Evolutionary conservation across 768 basidiomycete genomes (phyloP).

Genomic region (Sporobolomyces pararoseus): DNA sequence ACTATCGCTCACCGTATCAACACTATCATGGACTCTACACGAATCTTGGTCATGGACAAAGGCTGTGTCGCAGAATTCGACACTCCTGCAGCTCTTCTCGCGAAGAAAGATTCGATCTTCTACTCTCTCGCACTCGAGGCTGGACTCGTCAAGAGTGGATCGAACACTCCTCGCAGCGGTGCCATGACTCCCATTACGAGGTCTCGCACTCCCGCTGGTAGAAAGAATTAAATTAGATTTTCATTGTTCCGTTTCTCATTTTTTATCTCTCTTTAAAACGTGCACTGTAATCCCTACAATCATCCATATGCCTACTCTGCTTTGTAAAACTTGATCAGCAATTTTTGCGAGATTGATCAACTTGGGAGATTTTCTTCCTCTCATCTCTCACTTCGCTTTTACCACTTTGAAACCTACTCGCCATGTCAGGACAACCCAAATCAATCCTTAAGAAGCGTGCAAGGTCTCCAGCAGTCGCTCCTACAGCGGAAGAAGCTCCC

Average conservation of each 20-base stretch:
- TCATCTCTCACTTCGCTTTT: background rate
- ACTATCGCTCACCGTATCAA: slow-evolving; percentile 64
- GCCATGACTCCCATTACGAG: slow-evolving; percentile 16
- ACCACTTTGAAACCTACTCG: background rate
- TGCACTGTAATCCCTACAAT: too few species aligned
- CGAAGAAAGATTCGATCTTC: slow-evolving; percentile 49
- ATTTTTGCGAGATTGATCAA: too few species aligned
- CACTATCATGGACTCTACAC: slow-evolving; percentile 56
- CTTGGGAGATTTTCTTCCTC: background rate
- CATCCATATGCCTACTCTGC: too few species aligned
- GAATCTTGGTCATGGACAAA: slow-evolving; percentile 62
- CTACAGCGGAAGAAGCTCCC: slow-evolving; percentile 16
- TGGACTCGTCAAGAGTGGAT: slow-evolving; percentile 21
- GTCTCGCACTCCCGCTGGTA: too few species aligned
- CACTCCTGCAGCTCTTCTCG: slow-evolving; percentile 62
- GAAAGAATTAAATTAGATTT: background rate
- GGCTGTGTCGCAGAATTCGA: slow-evolving; percentile 84
- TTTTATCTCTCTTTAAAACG: too few species aligned
- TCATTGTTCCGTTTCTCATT: too few species aligned
- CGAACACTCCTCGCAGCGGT: slow-evolving; percentile 28
- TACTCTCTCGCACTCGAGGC: slow-evolving; percentile 38
- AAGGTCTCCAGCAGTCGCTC: slow-evolving; percentile 24
- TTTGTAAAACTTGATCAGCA: too few species aligned
- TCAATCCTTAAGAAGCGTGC: slow-evolving; percentile 41
- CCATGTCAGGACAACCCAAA: slow-evolving; percentile 23